Evolutionary conservation across 441 rosid genomes (phyloP).

Genomic region (Eruca vesicaria): DNA sequence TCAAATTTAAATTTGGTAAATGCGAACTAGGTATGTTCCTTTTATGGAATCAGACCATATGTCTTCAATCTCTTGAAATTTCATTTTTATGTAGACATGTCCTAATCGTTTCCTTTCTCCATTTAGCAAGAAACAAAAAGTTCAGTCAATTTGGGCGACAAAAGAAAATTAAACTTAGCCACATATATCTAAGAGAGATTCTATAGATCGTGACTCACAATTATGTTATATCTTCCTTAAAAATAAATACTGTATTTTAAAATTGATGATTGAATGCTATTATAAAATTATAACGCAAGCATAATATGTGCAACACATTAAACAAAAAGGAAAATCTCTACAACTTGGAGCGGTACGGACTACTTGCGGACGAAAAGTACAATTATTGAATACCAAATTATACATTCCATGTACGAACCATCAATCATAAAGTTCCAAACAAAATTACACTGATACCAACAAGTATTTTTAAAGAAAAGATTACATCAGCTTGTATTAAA

Average conservation of each 20-base stretch:
- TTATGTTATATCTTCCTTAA: neutral
- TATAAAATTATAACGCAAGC: neutral
- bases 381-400: neutral
- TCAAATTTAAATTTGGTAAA: neutral
- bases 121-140: neutral
- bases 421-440: neutral
- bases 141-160: slow-evolving; percentile 64
- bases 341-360: neutral
- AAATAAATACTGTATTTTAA: neutral
- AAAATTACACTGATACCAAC: neutral
- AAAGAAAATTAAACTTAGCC: neutral
- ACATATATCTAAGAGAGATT: neutral
- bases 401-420: neutral
- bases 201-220: neutral
- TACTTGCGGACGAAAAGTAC: neutral
- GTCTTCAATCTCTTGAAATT: neutral
- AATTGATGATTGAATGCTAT: neutral
- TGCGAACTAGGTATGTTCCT: neutral
- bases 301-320: neutral
- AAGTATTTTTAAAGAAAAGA: neutral
- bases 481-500: neutral
- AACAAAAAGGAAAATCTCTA: neutral
- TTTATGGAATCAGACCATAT: neutral
- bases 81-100: neutral
- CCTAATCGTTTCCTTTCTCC: slow-evolving; percentile 24